Base-by-base conservation (phyloP, 108 stramenopile species). In the Aurantiochytrium sp. region DNA sequence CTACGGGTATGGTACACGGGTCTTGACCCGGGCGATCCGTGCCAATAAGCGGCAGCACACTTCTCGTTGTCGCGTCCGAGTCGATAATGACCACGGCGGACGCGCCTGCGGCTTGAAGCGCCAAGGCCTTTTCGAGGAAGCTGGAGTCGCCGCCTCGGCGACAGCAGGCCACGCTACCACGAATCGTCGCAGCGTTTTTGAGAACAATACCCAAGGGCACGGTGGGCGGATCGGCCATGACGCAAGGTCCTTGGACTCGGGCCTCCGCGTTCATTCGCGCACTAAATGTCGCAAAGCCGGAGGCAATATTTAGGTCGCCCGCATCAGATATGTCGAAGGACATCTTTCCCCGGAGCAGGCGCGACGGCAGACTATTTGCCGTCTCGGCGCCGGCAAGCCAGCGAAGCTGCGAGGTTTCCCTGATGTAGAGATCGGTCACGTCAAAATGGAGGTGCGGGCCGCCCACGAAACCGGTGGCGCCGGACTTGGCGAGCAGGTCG, bases 391-490 rank as follows among this genome's bases (percentile, higher is more conserved):
- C n/a, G n/a, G n/a, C n/a, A n/a, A n/a, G n/a, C n/a, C 50, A 52
- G 21, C 55, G 37, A 3, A 87, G 55, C 37, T 3, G 8, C 4
- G 86, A 87, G 27, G 86, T 90, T 42, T 90, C 90, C 85, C 90
- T 88, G 8, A 90, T 89, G 4, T 90, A 88, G 22, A 87, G 21
- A 37, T 91, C 87, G 21, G 89, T 88, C 12, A 85, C 87, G 37
- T 91, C 91, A 87, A 91, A 90, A 52, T 91, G 91, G 21, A 91
- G 89, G 42, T 91, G 91, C 4, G 91, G 91, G 19, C 55, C 87
- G 34, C 86, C 37, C 19, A 59, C 89, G 68, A 52, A 91, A n/a
- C 91, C 91, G 12, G 91, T 91, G 48, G 87, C 89, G 17, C 91
- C 91, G 53, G 89, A 90, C 45, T 73, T 86, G 2, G 89, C 91